These are phyloP conservation scores for Neckera pumila DNA, from an alignment of 225 moss, liverwort and hornwort species.

Conservation along the genomic window DNA sequence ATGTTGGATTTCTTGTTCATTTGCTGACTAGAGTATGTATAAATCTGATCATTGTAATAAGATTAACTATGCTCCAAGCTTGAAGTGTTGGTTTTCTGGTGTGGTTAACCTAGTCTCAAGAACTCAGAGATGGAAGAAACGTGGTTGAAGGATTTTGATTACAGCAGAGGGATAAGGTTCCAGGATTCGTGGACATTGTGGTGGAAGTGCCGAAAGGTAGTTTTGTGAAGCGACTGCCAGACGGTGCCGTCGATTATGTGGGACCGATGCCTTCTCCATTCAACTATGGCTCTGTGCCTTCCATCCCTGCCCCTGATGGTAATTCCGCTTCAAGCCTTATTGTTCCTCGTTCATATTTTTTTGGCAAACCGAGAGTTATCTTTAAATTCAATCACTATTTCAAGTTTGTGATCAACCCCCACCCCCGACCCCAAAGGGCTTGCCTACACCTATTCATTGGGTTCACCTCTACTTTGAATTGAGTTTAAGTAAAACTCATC, in stretches of 20 bases:
- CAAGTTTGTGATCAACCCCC: neutral
- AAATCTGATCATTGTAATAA: neutral
- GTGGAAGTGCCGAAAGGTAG: slow-evolving; percentile 62
- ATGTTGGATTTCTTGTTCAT: neutral
- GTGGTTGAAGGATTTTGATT: slow-evolving; percentile 31
- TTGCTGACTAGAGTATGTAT: neutral
- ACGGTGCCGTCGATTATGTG: slow-evolving; percentile 44
- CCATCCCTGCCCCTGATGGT: slow-evolving; percentile 56
- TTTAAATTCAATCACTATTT: neutral
- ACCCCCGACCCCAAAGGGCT: too few species aligned
- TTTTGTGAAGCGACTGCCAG: slow-evolving; percentile 48
- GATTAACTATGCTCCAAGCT: neutral
- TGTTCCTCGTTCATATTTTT: neutral
- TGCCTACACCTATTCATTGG: neutral
- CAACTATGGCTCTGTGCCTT: slow-evolving; percentile 59
- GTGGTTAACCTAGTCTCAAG: neutral
- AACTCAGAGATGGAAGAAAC: slow-evolving; percentile 33
- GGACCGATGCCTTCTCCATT: slow-evolving; percentile 54
- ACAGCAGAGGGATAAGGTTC: slow-evolving; percentile 36
- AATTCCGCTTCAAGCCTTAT: neutral
- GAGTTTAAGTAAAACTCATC: neutral
- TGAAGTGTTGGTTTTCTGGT: neutral
- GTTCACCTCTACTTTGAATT: neutral
- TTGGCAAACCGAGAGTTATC: neutral
- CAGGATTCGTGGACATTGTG: slow-evolving; percentile 42